These are phyloP conservation scores for Exophiala sp. DNA, from an alignment of 2,329 filamentous ascomycete species.

Conservation along the genomic window DNA sequence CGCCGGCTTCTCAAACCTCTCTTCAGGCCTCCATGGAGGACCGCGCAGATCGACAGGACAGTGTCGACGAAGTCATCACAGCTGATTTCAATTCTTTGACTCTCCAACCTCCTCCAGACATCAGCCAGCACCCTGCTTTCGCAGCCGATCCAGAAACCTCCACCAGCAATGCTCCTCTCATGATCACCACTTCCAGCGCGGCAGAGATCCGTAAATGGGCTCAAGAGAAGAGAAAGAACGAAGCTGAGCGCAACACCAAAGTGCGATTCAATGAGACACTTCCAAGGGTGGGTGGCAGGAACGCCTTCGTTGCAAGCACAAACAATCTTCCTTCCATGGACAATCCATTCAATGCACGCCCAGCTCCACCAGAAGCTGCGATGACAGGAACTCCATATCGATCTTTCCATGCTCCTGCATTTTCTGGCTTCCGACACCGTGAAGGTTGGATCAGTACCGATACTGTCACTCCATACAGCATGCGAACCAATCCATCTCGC, in stretches of 20 bases:
- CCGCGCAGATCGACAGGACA: not conserved
- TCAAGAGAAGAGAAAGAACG: slow-evolving; percentile 7
- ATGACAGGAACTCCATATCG: not conserved
- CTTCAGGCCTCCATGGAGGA: not conserved
- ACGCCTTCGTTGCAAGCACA: slow-evolving; percentile 5
- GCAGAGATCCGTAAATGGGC: slow-evolving; percentile 21
- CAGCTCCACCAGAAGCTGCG: not conserved
- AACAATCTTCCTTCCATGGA: slow-evolving; percentile 1
- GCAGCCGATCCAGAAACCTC: slow-evolving; percentile 15
- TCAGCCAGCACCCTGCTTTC: slow-evolving; percentile 23
- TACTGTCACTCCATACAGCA: not conserved
- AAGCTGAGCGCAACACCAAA: slow-evolving; percentile 7
- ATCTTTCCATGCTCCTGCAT: not conserved
- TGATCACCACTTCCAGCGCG: slow-evolving; percentile 22
- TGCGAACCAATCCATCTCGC: slow-evolving; percentile 11
- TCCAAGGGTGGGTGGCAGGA: not conserved
- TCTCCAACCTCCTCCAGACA: slow-evolving; percentile 21
- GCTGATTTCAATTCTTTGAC: slow-evolving; percentile 16
- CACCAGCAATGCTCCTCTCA: slow-evolving; percentile 18
- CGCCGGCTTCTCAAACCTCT: too few species aligned
- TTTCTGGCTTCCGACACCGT: not conserved
- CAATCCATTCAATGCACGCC: not conserved
- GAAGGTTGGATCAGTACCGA: slow-evolving; percentile 6
- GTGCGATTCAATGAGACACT: not conserved
- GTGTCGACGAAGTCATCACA: slow-evolving; percentile 5